Conservation (phyloP, 2,329 filamentous ascomycete genomes). For the Diplocarpon mali region DNA sequence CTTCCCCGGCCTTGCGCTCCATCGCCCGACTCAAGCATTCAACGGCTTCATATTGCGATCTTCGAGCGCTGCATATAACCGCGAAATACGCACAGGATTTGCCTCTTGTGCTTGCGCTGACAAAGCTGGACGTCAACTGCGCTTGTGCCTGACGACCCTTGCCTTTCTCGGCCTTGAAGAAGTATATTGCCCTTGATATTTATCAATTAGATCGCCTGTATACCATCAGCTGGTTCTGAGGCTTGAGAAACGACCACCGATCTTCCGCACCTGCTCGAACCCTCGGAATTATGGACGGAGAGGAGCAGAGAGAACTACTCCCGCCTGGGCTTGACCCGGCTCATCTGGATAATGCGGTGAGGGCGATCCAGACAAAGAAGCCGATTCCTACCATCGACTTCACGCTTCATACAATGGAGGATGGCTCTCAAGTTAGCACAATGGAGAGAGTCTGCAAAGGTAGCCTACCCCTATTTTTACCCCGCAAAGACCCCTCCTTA, state of each 20-base stretch:
- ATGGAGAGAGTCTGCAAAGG: conserved; percentile 97
- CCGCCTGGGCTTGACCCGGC: conserved; percentile 15
- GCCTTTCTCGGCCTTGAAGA: conserved; percentile 1
- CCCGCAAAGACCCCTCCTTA: conserved; percentile 6
- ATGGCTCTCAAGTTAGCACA: conserved; percentile 90
- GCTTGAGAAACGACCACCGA: background rate
- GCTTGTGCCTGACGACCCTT: conserved; percentile 7
- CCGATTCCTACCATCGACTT: conserved; percentile 97
- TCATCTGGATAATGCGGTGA: conserved; percentile 80
- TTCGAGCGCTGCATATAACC: background rate
- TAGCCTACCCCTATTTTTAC: conserved; percentile 33
- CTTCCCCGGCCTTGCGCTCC: too few relatives aligned
- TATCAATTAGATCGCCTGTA: background rate
- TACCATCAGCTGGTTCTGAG: background rate
- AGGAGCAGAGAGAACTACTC: conserved; percentile 17
- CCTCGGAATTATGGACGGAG: conserved; percentile 23
- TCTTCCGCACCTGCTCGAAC: background rate
- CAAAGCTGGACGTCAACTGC: conserved; percentile 9
- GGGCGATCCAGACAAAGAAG: conserved; percentile 89
- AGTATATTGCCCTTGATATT: background rate
- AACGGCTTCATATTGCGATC: background rate
- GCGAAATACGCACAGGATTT: background rate
- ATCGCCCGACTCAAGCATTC: conserved; percentile 10
- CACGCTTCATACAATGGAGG: conserved; percentile 96
- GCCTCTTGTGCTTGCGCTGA: conserved; percentile 9